Conservation (phyloP, 768 basidiomycete species). For the Serendipita sp. region DNA sequence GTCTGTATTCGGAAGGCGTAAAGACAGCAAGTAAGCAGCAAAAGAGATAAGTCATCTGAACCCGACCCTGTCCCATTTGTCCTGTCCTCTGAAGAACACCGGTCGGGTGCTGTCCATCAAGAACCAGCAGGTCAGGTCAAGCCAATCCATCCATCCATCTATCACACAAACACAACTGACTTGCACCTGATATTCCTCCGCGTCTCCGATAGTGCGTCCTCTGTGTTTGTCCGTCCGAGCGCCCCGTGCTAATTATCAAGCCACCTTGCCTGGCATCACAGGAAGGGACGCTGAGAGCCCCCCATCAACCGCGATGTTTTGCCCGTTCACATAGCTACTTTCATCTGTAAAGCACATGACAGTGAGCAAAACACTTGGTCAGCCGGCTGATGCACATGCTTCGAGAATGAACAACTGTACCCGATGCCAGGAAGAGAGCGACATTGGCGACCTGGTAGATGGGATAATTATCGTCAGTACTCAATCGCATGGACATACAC, state of each 20-base stretch:
- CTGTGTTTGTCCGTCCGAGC: neutral
- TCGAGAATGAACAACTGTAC: constrained; percentile 24
- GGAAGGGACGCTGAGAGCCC: constrained; percentile 69
- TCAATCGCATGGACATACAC: too few relatives aligned
- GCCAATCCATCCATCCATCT: neutral
- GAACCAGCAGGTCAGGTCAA: neutral
- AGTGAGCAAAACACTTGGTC: constrained; percentile 8
- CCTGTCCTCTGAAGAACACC: neutral
- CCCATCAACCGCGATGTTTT: constrained; percentile 74
- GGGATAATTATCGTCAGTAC: too few relatives aligned
- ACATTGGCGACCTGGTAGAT: constrained; percentile 57
- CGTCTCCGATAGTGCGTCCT: constrained; percentile 6
- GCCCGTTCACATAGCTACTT: constrained; percentile 84
- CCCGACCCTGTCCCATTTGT: neutral
- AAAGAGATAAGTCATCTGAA: neutral
- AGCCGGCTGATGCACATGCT: neutral
- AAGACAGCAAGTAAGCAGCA: neutral
- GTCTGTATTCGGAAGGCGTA: neutral
- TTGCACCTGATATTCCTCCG: neutral
- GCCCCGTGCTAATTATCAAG: constrained; percentile 8
- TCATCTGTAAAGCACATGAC: constrained; percentile 36
- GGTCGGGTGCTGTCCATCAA: neutral
- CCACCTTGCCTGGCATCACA: constrained; percentile 47
- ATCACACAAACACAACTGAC: neutral
- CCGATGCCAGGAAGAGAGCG: constrained; percentile 75